Evolutionary conservation across 164 flowering plant genomes (phyloP), one percentile per base, ranked within the genome.

Genomic region (Buxus sempervirens): DNA sequence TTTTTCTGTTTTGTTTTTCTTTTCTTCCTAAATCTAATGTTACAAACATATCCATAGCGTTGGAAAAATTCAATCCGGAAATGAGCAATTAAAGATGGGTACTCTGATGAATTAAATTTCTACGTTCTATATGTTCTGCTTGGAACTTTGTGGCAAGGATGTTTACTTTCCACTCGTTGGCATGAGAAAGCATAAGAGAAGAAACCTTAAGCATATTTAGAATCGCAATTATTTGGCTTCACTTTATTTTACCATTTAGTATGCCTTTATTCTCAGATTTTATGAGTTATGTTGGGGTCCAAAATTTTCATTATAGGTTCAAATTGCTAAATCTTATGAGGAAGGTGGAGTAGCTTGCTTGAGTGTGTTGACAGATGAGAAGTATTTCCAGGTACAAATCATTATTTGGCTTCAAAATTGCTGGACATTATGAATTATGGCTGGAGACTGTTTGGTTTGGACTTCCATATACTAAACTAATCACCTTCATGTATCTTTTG

Each of bases 311-410:
- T 45, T 53, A 77, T 78, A 93, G 99, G 97, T 96, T 78, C 84
- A 89, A 70, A 85, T 96, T 75, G 99, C 99, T 41, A 76, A 78
- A 77, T 86, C 98, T 71, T 96, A 96, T 78, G 98, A 93, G 78
- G 87, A 83, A 77, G 99, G 98, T 74, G 99, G 99, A 68, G 99
- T 98, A 24, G 96, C 99, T 55, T 96, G 99, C 78, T 95, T 96
- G 38, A 93, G 98, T 82, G 97, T 96, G 65, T 80, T 96, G 82
- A 91, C 99, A 0, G 99, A 96, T 81, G 79, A 80, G 72, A 92
- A 96, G 68, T 96, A 77, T 79, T 96, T 96, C 72, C 79, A 93
- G 88, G 99, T 93, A 69, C 59, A 58, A 57, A 24, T 23, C 8
- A 21, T 36, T 59, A 53, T 28, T 12, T 64, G n/a, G 38, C 27